Conservation (phyloP, 2,329 filamentous ascomycete genomes). For the Emmonsiellopsis sp. region DNA sequence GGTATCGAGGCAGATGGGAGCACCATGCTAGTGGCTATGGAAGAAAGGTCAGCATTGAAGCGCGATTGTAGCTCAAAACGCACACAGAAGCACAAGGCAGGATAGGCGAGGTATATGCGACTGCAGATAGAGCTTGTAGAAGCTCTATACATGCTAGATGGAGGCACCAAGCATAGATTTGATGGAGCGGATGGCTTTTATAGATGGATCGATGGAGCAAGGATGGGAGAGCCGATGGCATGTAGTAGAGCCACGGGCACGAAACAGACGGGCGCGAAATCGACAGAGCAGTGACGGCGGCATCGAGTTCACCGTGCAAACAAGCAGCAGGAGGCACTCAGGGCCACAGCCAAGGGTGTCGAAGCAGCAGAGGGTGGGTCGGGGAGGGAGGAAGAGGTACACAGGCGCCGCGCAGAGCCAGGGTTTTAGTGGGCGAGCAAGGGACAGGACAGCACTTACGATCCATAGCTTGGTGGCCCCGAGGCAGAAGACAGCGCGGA, state of each 20-base stretch:
- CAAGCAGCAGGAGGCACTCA: background rate
- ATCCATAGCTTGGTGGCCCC: conserved; percentile 49
- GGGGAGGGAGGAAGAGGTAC: conserved; percentile 2
- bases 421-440: conserved; percentile 4
- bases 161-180: conserved; percentile 20
- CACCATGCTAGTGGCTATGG: conserved; percentile 36
- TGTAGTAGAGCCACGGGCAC: conserved; percentile 4
- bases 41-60: conserved; percentile 33
- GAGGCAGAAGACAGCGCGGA: conserved; percentile 21
- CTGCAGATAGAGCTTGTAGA: conserved; percentile 16
- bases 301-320: conserved; percentile 1
- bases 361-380: conserved; percentile 1
- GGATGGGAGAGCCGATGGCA: conserved; percentile 17
- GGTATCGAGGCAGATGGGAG: conserved; percentile 31
- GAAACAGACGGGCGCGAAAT: background rate
- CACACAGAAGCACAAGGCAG: conserved; percentile 13
- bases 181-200: conserved; percentile 28
- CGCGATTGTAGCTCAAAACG: conserved; percentile 15
- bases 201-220: conserved; percentile 29
- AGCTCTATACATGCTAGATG: conserved; percentile 17
- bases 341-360: background rate
- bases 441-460: conserved; percentile 41
- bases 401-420: background rate
- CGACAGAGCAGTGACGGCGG: background rate
- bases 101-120: conserved; percentile 26